A percentile compares a stretch with the other conserved stretches of the same genome.
Evolutionary conservation across 768 basidiomycete genomes (phyloP).

Genomic region (Russula lepida): DNA sequence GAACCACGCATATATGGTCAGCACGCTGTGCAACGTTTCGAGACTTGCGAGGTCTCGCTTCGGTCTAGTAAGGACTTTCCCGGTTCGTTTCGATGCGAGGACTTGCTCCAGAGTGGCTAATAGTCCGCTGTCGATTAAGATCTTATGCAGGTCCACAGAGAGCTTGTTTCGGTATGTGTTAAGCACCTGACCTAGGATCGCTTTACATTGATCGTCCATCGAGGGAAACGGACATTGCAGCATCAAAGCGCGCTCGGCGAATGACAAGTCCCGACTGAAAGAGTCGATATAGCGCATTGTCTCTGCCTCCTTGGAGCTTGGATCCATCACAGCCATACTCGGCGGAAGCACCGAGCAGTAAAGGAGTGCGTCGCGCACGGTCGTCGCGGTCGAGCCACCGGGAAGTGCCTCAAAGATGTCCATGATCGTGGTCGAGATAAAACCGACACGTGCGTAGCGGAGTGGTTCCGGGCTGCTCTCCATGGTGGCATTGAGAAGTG

Average conservation of each 20-base stretch:
- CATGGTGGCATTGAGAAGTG: slow-evolving; percentile 49
- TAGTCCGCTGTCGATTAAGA: slow-evolving; percentile 32
- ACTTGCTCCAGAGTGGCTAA: slow-evolving; percentile 36
- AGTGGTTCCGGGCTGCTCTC: slow-evolving; percentile 43
- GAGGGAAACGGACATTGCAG: slow-evolving; percentile 48
- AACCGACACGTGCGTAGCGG: slow-evolving; percentile 41
- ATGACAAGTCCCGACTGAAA: slow-evolving; percentile 31
- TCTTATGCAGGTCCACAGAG: slow-evolving; percentile 35
- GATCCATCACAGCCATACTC: slow-evolving; percentile 33
- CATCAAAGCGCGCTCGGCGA: slow-evolving; percentile 38
- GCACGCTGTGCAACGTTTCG: slow-evolving; percentile 68
- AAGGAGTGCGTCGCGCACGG: slow-evolving; percentile 41
- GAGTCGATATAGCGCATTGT: slow-evolving; percentile 40
- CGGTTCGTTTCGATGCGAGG: slow-evolving; percentile 29
- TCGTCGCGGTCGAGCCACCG: slow-evolving; percentile 29
- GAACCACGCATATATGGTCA: slow-evolving; percentile 83
- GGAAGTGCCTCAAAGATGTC: slow-evolving; percentile 38
- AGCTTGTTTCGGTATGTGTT: slow-evolving; percentile 33
- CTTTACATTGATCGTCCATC: slow-evolving; percentile 33
- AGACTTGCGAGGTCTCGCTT: slow-evolving; percentile 29
- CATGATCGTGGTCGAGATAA: slow-evolving; percentile 23
- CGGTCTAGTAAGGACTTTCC: slow-evolving; percentile 4
- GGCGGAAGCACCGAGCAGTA: slow-evolving; percentile 41
- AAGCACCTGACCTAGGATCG: slow-evolving; percentile 35
- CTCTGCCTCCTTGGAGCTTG: slow-evolving; percentile 22